Evolutionary conservation across 768 basidiomycete species (phyloP), one percentile per base, ranked within the genome.

Genomic region (Suillus lakei): DNA sequence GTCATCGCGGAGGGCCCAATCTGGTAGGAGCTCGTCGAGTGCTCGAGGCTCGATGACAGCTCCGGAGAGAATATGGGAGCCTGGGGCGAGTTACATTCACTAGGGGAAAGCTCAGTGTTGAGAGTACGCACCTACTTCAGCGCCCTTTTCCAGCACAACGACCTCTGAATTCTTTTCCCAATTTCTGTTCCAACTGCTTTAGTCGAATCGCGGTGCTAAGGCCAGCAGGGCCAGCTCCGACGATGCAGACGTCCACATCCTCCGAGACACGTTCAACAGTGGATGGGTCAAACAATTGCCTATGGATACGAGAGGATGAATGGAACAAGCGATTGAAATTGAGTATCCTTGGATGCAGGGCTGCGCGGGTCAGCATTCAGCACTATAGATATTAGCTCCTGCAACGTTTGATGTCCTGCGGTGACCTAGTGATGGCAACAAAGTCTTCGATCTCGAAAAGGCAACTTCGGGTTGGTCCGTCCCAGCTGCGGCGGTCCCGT

Each of bases 181-280:
- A 85, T 75, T 95, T 89, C 69, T 85, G 78, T 72, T 95, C 94
- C 30, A 98, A 87, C 78, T 99, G 96, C 79, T 97, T 98, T 61
- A 99, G 80, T 6, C 95, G 86, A 66, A 99, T 99, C 5, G 96
- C 97, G n/a, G 97, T 96, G 68, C 90, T 91, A 66, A 99, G 85
- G 7, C 98, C 97, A 0, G 98, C 97, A 0, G 98, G 98, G 3
- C 96, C 98, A 3, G 86, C 96, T 12, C 97, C 97, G 63, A 98
- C 96, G 73, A 99, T 98, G 76, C 95, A 97, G 41, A 99, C 96
- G 71, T 99, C 97, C 41, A 96, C 96, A 51, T 95, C 88, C 72
- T 99, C 98, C 50, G 89, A 85, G n/a, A 88, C 88, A 15, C 96
- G 86, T 68, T 98, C 93, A 21, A 95, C 82, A n/a, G 75, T 78